These are phyloP conservation scores for Phytophthora fragariaefolia DNA, from an alignment of 352 stramenopile genomes.

Conservation along the genomic window DNA sequence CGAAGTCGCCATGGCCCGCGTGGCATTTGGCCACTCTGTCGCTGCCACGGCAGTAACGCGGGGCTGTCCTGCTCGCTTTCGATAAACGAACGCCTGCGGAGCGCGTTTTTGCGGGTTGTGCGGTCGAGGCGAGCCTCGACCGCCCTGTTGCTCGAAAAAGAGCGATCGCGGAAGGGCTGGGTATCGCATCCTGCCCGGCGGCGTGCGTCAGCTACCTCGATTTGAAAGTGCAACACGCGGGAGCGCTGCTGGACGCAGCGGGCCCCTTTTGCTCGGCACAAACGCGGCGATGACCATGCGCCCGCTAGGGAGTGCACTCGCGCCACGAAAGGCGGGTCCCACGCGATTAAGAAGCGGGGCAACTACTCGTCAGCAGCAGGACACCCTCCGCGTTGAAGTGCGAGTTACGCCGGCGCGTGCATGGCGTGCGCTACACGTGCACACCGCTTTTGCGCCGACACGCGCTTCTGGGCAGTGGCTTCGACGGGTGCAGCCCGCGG, in stretches of 20 bases:
- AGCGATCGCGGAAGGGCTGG: slow-evolving; percentile 20
- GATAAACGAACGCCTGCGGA: slow-evolving; percentile 21
- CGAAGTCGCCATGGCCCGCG: slow-evolving; percentile 7
- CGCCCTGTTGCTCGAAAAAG: slow-evolving; percentile 30
- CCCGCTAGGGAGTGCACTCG: slow-evolving; percentile 13
- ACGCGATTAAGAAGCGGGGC: slow-evolving; percentile 34
- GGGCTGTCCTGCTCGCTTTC: slow-evolving; percentile 10
- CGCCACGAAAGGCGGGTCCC: slow-evolving; percentile 17
- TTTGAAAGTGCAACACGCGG: slow-evolving; percentile 33
- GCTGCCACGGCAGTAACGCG: background rate
- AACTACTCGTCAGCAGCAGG: slow-evolving; percentile 18
- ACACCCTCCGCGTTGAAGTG: slow-evolving; percentile 31
- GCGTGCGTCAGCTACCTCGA: slow-evolving; percentile 30
- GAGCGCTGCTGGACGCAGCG: slow-evolving; percentile 24
- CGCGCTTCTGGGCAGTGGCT: background rate
- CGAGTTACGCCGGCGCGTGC: slow-evolving; percentile 12
- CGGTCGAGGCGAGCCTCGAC: slow-evolving; percentile 9
- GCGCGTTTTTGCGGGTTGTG: slow-evolving; percentile 34
- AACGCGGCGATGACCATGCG: slow-evolving; percentile 7
- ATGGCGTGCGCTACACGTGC: slow-evolving; percentile 9
- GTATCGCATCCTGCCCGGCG: slow-evolving; percentile 11
- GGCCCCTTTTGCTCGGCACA: slow-evolving; percentile 4
- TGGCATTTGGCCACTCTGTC: slow-evolving; percentile 19
- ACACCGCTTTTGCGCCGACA: background rate
- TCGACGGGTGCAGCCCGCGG: background rate